phyloP scores from a whole-genome alignment of 306 rosid species.

The Luffa aegyptiaca region DNA sequence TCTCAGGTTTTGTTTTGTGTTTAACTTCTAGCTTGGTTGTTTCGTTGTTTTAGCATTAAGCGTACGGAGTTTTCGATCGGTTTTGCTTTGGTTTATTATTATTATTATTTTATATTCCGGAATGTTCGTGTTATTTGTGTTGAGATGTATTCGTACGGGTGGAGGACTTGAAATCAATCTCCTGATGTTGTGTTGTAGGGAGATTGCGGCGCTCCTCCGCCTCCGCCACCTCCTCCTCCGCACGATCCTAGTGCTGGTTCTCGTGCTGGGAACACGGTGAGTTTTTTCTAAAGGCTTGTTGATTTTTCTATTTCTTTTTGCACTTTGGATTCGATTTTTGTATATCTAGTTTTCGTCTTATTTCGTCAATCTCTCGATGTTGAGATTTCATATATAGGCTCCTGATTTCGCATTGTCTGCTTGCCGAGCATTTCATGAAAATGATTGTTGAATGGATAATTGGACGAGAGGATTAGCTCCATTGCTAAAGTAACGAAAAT shows the following conservation, averaged over 20 bases:
- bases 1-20: constrained; percentile 35
- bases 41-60: neutral
- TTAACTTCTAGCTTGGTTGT: neutral
- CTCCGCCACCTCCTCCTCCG: constrained; percentile 33
- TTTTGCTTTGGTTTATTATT: neutral
- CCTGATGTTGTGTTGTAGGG: constrained; percentile 37
- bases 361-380: neutral
- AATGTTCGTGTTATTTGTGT: neutral
- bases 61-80: neutral
- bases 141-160: neutral
- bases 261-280: constrained; percentile 54
- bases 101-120: neutral
- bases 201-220: constrained; percentile 38
- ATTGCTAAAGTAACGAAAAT: neutral
- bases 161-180: neutral
- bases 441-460: neutral
- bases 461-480: neutral
- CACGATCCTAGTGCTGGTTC: constrained; percentile 26
- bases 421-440: neutral
- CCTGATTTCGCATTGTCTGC: neutral
- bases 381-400: neutral
- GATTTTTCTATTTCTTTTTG: neutral
- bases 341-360: neutral
- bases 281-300: neutral
- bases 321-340: neutral